Base-by-base conservation (phyloP, 2,329 filamentous ascomycete genomes). In the Calonectria crousiana region DNA sequence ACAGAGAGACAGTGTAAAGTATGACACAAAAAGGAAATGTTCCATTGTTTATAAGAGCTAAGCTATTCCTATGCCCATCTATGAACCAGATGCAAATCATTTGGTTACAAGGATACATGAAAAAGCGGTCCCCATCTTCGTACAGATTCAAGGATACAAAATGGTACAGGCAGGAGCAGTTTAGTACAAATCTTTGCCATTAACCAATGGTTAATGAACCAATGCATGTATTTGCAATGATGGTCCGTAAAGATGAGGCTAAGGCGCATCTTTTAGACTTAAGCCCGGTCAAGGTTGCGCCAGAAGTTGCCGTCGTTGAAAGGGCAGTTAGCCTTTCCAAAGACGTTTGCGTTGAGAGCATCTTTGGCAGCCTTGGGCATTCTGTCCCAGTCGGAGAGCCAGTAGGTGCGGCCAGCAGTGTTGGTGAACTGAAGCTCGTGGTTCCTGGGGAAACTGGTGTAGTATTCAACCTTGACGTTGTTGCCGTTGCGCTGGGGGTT, bases 381-480 rank as follows among this genome's bases (percentile, higher is more conserved):
- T 9, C 44, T 9, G 44, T 47, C 44, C 44, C 44, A 47, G 44
- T 47, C 44, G 44, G 44, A 47, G 44, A 47, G 44, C 44, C 44
- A 47, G 44, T 47, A 47, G n/a, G 44, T 23, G 6, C 83, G 83
- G 20, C 86, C 87, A 11, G 80, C 75, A 1, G 78, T 82, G 20
- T 74, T 78, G 6, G 84, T 85, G 47, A 86, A 81, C 26, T 83
- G 79, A 20, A 84, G 78, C 34, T 83, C 78, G 71, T 88, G 86
- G 76, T 88, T 83, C 34, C 80, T 71, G 4, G 78, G 73, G 30
- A 77, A 75, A 28, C 69, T 75, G 49, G 81, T 82, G 70, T 80
- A 82, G 77, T 86, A 86, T 68, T 83, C 81, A 53, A 84, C 77
- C 71, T 81, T 79, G 28, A 79, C 74, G 23, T 77, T 75, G 56